Evolutionary conservation across 1,139 yeast species (phyloP).

Genomic region (Geotrichum fermentans): DNA sequence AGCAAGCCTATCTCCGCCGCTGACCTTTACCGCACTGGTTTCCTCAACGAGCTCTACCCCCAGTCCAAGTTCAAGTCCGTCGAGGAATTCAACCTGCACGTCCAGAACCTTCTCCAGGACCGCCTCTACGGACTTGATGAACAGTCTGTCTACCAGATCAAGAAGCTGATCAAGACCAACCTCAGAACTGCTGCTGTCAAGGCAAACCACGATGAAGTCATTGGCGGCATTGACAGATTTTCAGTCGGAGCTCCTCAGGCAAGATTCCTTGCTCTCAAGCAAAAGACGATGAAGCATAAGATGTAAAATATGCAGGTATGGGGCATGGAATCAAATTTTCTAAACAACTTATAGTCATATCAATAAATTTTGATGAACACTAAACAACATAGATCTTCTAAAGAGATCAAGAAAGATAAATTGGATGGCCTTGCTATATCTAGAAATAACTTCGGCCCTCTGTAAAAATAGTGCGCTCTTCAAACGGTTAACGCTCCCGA

Average conservation of each 20-base stretch:
- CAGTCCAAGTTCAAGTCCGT: slow-evolving; percentile 44
- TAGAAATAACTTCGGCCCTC: too few relatives aligned
- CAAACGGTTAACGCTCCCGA: too few relatives aligned
- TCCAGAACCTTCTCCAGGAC: slow-evolving; percentile 44
- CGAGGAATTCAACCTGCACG: slow-evolving; percentile 59
- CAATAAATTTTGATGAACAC: too few relatives aligned
- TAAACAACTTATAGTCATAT: too few relatives aligned
- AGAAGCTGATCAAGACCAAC: slow-evolving; percentile 48
- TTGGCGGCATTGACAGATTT: slow-evolving; percentile 67
- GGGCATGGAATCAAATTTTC: too few relatives aligned
- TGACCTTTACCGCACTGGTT: slow-evolving; percentile 56
- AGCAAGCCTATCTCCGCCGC: slow-evolving; percentile 61
- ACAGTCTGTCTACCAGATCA: slow-evolving; percentile 59
- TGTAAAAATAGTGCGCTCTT: too few relatives aligned
- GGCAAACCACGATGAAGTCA: slow-evolving; percentile 62
- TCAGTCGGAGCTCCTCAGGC: slow-evolving; percentile 68
- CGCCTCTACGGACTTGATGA: slow-evolving; percentile 43
- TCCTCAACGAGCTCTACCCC: slow-evolving; percentile 54
- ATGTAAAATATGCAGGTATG: too few relatives aligned
- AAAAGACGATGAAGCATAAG: slow-evolving; percentile 59
- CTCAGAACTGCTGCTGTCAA: slow-evolving; percentile 39
- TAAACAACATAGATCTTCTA: too few relatives aligned
- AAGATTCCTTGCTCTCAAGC: slow-evolving; percentile 55
- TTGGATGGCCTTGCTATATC: too few relatives aligned
- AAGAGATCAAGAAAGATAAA: too few relatives aligned